Percentiles rank a stretch among this genome's conserved stretches.
These are phyloP conservation scores for Saccharomyces hybrid DNA, from an alignment of 1,139 yeast species.

Conservation along the genomic window DNA sequence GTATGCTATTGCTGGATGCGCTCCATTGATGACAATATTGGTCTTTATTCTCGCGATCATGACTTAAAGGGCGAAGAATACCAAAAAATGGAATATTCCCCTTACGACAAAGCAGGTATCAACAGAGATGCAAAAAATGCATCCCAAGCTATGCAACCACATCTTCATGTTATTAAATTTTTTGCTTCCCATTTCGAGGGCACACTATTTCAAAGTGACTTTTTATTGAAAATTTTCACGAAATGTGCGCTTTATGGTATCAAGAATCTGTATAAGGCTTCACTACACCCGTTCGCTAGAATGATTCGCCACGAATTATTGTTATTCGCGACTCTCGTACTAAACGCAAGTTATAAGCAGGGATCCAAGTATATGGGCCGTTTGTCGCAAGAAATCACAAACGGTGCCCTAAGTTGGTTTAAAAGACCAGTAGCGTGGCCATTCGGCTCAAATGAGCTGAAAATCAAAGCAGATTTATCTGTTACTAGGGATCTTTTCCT, in stretches of 20 bases:
- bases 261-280: constrained; percentile 47
- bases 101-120: constrained; percentile 62
- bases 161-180: constrained; percentile 57
- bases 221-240: constrained; percentile 62
- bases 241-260: constrained; percentile 54
- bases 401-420: constrained; percentile 78
- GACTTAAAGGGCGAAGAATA: constrained; percentile 62
- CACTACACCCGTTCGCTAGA: constrained; percentile 77
- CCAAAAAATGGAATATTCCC: constrained; percentile 79
- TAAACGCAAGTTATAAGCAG: constrained; percentile 45
- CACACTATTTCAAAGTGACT: constrained; percentile 63
- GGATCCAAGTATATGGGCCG: constrained; percentile 39
- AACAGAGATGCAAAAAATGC: constrained; percentile 45
- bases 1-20: constrained; percentile 57
- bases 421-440: constrained; percentile 59
- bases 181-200: constrained; percentile 81
- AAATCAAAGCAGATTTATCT: constrained; percentile 60
- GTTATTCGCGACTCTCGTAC: constrained; percentile 56
- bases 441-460: constrained; percentile 72
- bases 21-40: constrained; percentile 51
- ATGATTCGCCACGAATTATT: constrained; percentile 66
- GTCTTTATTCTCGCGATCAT: constrained; percentile 54
- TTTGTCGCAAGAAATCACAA: constrained; percentile 47
- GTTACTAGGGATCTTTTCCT: constrained; percentile 48
- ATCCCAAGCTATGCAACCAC: constrained; percentile 58